Base-by-base conservation (phyloP, 2,329 filamentous ascomycete genomes). In the Xylariaceae sp. region DNA sequence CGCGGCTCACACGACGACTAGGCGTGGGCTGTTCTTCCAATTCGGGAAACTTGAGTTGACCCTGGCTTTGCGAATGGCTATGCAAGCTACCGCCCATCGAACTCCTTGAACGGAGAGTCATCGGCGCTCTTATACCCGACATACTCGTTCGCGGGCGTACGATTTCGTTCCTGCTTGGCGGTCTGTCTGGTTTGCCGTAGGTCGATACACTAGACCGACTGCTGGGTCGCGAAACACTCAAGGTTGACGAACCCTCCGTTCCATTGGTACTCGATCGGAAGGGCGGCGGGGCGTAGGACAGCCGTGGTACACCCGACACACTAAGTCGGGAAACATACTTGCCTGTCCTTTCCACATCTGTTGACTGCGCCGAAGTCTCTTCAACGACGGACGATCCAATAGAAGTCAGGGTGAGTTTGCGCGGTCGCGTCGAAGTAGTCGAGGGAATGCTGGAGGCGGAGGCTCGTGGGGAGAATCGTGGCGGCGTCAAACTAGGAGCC, bases 401-500 rank as follows among this genome's bases (percentile, higher is more conserved):
- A 42, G 82, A 84, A 55, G 84, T 86, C 13, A 80, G 77, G 7
- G 82, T 82, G 60, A 89, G 85, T 75, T 90, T 90, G 65, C 84
- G 83, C 68, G 85, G 87, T 55, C 90, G 86, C 70, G 87, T 79
- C 35, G 84, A 86, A 66, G 87, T 78, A 54, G 81, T 81, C 2
- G 83, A 76, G 51, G 84, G 83, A 53, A 86, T 73, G 55, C 69
- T 68, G 61, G 72, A 68, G 39, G 75, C 67, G 3, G 76, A 78
- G 1, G 74, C 73, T 56, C 90, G 84, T 18, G 92, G 91, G n/a
- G 92, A 96, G 3, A 83, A 82, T 52, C 88, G 86, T 15, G 92
- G 91, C 3, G 92, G 92, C 0, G 89, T 94, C 57, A 80, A 82
- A 6, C 85, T 81, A 2, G 92, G 90, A 1, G 88, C 90, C 2